Percentiles rank a stretch among this genome's conserved stretches.
Evolutionary conservation across 2,329 filamentous ascomycete species (phyloP).

Genomic region (Pseudogymnoascus sp.): DNA sequence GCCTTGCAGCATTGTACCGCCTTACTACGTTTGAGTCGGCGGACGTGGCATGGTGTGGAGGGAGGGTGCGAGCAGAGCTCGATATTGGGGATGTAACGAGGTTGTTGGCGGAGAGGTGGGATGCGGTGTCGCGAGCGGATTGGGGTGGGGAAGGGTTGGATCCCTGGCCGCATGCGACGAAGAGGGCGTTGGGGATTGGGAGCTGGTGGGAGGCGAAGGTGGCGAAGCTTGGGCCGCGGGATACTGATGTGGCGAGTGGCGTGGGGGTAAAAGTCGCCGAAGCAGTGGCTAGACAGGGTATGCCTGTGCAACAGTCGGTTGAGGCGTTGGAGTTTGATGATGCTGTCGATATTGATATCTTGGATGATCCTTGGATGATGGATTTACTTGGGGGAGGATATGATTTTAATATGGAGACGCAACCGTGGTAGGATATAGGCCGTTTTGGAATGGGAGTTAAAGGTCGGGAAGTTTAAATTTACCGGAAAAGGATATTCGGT

Average conservation of each 20-base stretch:
- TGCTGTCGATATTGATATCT: background rate
- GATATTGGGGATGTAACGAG: background rate
- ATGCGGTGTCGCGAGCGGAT: background rate
- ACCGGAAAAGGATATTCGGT: background rate
- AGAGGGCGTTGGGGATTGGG: background rate
- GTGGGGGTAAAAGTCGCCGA: background rate
- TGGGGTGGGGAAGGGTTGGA: background rate
- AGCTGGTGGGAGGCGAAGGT: background rate
- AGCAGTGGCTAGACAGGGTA: background rate
- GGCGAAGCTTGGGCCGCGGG: background rate
- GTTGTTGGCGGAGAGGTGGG: background rate
- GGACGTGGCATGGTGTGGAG: background rate
- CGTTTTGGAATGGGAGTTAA: background rate
- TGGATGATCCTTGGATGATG: conserved; percentile 4
- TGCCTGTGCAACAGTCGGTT: background rate
- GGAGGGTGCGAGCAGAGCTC: background rate
- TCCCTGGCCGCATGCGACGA: background rate
- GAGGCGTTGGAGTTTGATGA: background rate
- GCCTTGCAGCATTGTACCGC: background rate
- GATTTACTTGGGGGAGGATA: background rate
- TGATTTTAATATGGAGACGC: background rate
- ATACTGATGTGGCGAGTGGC: background rate
- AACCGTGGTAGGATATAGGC: background rate
- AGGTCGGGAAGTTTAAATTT: background rate
- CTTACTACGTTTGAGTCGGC: background rate